These are phyloP conservation scores for Coelastrella sp. DNA, from an alignment of 139 green algal species.

Conservation along the genomic window DNA sequence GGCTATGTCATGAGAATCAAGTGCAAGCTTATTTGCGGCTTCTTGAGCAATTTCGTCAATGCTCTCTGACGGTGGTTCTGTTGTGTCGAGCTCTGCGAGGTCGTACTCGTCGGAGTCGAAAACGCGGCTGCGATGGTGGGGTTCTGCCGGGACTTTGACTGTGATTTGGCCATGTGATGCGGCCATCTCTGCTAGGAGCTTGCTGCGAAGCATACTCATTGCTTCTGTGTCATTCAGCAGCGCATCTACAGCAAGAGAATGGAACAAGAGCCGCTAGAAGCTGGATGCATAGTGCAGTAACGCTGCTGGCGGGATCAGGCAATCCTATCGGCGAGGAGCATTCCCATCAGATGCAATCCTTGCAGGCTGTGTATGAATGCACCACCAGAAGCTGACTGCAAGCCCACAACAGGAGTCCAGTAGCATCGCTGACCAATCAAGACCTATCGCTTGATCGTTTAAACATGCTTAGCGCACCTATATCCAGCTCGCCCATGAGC, in stretches of 20 bases:
- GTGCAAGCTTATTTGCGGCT: not conserved
- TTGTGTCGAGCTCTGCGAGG: not conserved
- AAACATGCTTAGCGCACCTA: not conserved
- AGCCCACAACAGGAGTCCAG: not conserved
- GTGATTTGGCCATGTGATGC: not conserved
- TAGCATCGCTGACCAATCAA: too few species aligned
- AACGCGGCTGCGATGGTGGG: not conserved
- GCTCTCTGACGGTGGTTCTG: not conserved
- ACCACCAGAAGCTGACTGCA: too few species aligned
- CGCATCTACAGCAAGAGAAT: not conserved
- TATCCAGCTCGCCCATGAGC: slow-evolving; percentile 29
- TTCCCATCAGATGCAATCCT: too few species aligned
- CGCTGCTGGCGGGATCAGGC: too few species aligned
- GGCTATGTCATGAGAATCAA: slow-evolving; percentile 20
- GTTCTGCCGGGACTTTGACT: not conserved
- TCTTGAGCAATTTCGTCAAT: slow-evolving; percentile 20
- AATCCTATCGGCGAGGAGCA: too few species aligned
- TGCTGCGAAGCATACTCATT: slow-evolving; percentile 8
- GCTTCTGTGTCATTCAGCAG: slow-evolving; percentile 29
- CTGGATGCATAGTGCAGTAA: too few species aligned
- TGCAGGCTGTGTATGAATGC: too few species aligned
- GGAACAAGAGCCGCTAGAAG: too few species aligned
- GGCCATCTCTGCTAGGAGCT: slow-evolving; percentile 35
- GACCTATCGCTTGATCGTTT: too few species aligned
- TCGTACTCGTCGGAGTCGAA: slow-evolving; percentile 47